Percentiles rank a stretch among this genome's conserved stretches.
Evolutionary conservation across 2,329 filamentous ascomycete species (phyloP).

Genomic region (Tolypocladium sp.): DNA sequence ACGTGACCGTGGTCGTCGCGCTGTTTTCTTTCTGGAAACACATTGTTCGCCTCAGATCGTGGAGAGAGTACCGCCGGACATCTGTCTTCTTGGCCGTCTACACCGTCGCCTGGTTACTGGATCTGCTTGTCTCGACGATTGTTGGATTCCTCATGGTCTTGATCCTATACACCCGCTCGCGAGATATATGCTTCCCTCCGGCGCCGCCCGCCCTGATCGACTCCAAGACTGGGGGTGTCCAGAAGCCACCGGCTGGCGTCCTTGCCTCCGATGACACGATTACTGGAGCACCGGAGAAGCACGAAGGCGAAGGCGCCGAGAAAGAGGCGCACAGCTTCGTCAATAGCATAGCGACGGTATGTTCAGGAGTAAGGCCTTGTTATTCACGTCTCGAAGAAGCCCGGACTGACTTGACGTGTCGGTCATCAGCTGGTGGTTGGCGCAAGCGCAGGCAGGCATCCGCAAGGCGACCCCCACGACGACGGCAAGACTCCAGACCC

Average conservation of each 20-base stretch:
- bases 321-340: slow-evolving; percentile 77
- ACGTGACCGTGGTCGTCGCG: slow-evolving; percentile 67
- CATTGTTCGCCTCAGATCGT: slow-evolving; percentile 66
- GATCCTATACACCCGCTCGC: slow-evolving; percentile 54
- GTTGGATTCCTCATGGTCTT: slow-evolving; percentile 52
- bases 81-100: slow-evolving; percentile 50
- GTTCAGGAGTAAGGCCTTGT: slow-evolving; percentile 7
- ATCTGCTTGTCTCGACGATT: slow-evolving; percentile 58
- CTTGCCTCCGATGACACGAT: slow-evolving; percentile 67
- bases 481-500: slow-evolving; percentile 46
- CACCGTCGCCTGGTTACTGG: slow-evolving; percentile 58
- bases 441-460: slow-evolving; percentile 69
- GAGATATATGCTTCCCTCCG: slow-evolving; percentile 62
- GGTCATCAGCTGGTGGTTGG: slow-evolving; percentile 53
- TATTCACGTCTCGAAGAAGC: neutral
- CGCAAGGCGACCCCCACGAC: slow-evolving; percentile 49
- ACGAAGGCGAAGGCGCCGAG: slow-evolving; percentile 76
- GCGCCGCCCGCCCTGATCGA: slow-evolving; percentile 68
- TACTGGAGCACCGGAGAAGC: slow-evolving; percentile 74
- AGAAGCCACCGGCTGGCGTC: slow-evolving; percentile 68
- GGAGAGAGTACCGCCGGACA: slow-evolving; percentile 65
- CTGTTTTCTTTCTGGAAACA: slow-evolving; percentile 63
- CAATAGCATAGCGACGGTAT: slow-evolving; percentile 47
- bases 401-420: slow-evolving; percentile 21
- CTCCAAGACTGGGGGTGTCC: slow-evolving; percentile 59